Percentiles rank a stretch among this genome's conserved stretches.
These are phyloP conservation scores for Crithidia mellificae DNA, from an alignment of 208 protist species.

Conservation along the genomic window DNA sequence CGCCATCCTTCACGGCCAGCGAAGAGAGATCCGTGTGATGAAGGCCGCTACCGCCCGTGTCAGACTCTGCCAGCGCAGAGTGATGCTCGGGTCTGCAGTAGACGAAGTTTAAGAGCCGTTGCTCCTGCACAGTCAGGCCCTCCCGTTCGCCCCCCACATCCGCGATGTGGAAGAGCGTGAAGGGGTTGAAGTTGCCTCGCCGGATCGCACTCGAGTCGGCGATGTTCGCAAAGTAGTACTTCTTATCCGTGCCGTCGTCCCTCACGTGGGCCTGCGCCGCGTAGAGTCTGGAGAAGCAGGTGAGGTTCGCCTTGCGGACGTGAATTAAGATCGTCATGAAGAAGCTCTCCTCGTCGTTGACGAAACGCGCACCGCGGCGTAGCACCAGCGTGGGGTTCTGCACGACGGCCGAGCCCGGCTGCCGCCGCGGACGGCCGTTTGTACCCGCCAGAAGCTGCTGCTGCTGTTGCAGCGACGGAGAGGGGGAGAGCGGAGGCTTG, in stretches of 20 bases:
- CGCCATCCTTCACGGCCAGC: conserved; percentile 18
- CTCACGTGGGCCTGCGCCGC: conserved; percentile 11
- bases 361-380: conserved; percentile 23
- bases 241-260: background rate
- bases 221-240: conserved; percentile 7
- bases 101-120: conserved; percentile 28
- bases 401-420: conserved; percentile 17
- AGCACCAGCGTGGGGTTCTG: conserved; percentile 15
- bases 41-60: too few species aligned
- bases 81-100: conserved; percentile 30
- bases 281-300: conserved; percentile 25
- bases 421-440: background rate
- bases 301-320: conserved; percentile 1
- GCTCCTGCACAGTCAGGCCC: conserved; percentile 38
- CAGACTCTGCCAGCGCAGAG: background rate
- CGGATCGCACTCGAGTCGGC: conserved; percentile 5
- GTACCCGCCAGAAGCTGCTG: background rate
- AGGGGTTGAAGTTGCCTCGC: background rate
- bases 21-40: conserved; percentile 34
- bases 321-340: conserved; percentile 28
- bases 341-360: conserved; percentile 13
- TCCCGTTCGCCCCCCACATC: conserved; percentile 14
- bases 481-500: background rate
- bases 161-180: conserved; percentile 23
- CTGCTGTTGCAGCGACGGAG: background rate